These are phyloP conservation scores for Crithidia fasciculata DNA, from an alignment of 208 protist species.

Conservation along the genomic window DNA sequence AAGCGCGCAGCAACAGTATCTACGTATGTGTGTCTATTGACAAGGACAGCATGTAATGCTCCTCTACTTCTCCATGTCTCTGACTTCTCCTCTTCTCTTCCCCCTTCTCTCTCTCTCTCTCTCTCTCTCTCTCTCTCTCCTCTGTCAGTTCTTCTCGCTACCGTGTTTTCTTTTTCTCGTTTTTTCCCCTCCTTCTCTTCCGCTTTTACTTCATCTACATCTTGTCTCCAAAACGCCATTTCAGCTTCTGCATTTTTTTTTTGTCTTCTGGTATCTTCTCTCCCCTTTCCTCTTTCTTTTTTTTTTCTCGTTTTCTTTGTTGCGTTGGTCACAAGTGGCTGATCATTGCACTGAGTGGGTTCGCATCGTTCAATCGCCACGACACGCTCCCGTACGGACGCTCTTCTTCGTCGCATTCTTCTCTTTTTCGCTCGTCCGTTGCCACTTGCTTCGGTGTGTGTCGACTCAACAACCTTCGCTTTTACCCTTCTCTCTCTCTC, in stretches of 20 bases:
- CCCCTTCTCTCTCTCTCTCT: too few species aligned
- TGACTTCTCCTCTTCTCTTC: too few species aligned
- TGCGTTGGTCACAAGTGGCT: neutral
- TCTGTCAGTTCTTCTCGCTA: too few species aligned
- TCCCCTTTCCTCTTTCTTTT: neutral
- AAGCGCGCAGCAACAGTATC: too few species aligned
- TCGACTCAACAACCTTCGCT: neutral
- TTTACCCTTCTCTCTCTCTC: neutral
- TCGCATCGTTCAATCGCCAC: too few species aligned
- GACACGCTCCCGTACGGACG: too few species aligned
- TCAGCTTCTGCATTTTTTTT: slow-evolving; percentile 5
- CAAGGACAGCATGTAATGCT: too few species aligned
- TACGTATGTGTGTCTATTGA: too few species aligned
- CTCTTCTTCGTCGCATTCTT: neutral
- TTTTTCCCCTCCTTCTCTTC: neutral
- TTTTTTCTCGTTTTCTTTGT: neutral
- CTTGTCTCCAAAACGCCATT: neutral
- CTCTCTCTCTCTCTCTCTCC: too few species aligned
- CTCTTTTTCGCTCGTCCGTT: neutral
- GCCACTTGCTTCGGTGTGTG: neutral
- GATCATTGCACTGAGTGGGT: neutral
- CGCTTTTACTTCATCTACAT: neutral
- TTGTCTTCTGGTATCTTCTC: neutral
- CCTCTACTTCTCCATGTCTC: too few species aligned
- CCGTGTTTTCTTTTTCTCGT: neutral